Evolutionary conservation across 495 filamentous ascomycete genomes (phyloP).

Genomic region (Venustampulla echinocandica): DNA sequence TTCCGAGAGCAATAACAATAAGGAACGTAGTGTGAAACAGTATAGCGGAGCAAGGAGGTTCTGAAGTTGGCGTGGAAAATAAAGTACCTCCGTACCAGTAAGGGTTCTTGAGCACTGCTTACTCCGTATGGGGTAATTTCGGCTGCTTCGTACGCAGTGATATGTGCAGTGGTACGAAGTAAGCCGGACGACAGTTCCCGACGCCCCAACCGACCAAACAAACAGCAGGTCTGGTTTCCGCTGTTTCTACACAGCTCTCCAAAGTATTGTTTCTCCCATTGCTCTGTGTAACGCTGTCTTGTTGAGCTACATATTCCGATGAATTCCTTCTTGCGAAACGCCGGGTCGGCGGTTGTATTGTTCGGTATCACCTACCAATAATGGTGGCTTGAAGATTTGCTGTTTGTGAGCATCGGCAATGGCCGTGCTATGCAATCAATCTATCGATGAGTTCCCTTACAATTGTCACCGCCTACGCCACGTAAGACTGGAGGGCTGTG

Average conservation of each 20-base stretch:
- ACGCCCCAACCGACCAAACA: too few species aligned
- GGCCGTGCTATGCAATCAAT: background rate
- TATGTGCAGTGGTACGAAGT: too few species aligned
- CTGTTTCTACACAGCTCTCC: background rate
- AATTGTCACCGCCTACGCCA: background rate
- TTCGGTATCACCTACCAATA: background rate
- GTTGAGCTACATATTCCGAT: background rate
- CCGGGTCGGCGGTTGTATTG: background rate
- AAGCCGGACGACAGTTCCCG: too few species aligned
- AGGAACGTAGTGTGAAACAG: too few species aligned
- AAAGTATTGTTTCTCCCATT: background rate
- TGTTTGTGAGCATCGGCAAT: conserved; percentile 1
- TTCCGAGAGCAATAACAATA: too few species aligned
- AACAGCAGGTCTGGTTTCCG: too few species aligned
- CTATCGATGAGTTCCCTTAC: conserved; percentile 1
- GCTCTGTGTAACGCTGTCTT: background rate
- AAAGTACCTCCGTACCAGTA: too few species aligned
- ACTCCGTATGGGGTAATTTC: too few species aligned
- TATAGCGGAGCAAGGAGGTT: too few species aligned
- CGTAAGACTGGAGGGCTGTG: conserved; percentile 24
- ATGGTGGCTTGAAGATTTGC: background rate
- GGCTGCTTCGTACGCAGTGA: too few species aligned
- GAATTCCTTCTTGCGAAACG: background rate
- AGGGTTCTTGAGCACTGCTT: too few species aligned
- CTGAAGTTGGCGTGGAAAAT: too few species aligned